Percentiles rank a stretch among this genome's conserved stretches.
Evolutionary conservation across 345 rosid genomes (phyloP).

Genomic region (Camelina hispida): DNA sequence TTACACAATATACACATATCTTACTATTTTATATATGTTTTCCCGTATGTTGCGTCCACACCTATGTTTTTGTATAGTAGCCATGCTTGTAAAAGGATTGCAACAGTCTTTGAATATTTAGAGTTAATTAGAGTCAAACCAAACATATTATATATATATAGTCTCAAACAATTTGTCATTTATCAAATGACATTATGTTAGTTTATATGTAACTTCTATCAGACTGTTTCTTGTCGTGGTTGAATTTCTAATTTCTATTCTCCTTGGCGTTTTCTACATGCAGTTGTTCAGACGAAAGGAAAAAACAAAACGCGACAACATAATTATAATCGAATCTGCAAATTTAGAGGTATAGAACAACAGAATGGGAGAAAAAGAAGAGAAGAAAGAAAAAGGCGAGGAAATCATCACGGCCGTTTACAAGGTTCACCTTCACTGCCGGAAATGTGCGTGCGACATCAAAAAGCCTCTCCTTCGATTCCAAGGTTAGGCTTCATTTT

Average conservation of each 20-base stretch:
- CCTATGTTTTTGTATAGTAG: background rate
- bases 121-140: conserved; percentile 12
- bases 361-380: conserved; percentile 49
- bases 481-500: conserved; percentile 36
- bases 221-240: conserved; percentile 34
- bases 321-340: background rate
- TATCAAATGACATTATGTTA: background rate
- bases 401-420: conserved; percentile 62
- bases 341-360: background rate
- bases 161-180: background rate
- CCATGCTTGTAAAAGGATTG: background rate
- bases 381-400: conserved; percentile 47
- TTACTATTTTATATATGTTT: background rate
- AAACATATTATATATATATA: conserved; percentile 9
- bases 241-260: conserved; percentile 13
- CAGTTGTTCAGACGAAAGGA: conserved; percentile 36
- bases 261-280: conserved; percentile 27
- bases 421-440: conserved; percentile 86
- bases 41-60: background rate
- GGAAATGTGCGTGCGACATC: conserved; percentile 66
- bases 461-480: conserved; percentile 64
- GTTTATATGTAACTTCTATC: conserved; percentile 22
- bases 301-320: background rate
- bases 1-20: background rate
- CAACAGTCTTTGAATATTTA: background rate